Base-by-base conservation (phyloP, 495 filamentous ascomycete genomes). In the Penicillium crystallinum region DNA sequence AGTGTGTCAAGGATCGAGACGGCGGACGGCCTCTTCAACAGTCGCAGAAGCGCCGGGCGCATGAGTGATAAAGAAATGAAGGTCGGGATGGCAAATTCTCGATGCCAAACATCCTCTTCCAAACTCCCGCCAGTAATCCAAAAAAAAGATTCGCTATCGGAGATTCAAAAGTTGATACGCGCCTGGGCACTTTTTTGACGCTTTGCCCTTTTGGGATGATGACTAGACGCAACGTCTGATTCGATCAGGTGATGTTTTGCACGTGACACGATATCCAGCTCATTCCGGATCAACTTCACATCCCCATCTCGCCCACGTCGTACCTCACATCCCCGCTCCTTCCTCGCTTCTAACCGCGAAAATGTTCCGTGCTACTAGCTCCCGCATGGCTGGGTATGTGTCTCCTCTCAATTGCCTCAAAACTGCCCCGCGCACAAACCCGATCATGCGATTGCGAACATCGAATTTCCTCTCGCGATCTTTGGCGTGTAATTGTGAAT, bases 11-110 rank as follows among this genome's bases (percentile, higher is more conserved):
- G 67, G 41, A 78, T 64, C 46, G 76, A 73, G 60, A 81, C 59
- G 60, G 75, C 68, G 51, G 74, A 74, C 51, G 77, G 77, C 71
- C 77, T 73, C 68, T 71, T 71, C 66, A 79, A 63, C 48, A 81
- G 64, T 71, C 76, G 72, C 67, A 76, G 70, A 64, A 79, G 64
- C 66, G 77, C 75, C 66, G 76, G 77, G 57, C 77, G 73, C 77
- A 81, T 81, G 54, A 46, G 64, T 58, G 46, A 52, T 60, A 56
- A 61, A 54, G 52, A 43, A 47, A 53, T 22, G 40, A 47, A 41
- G 43, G 47, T 53, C 55, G 44, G 39, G 41, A 52, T 50, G 48
- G 48, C 56, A 43, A 41, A 25, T 35, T 50, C 25, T 46, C 39
- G 46, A 40, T 31, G 51, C 52, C 59, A 49, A 67, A 51, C 67